A percentile compares a stretch with the other conserved stretches of the same genome.
Conservation (phyloP, 2,329 filamentous ascomycete species). For the Diaporthe caulivora region DNA sequence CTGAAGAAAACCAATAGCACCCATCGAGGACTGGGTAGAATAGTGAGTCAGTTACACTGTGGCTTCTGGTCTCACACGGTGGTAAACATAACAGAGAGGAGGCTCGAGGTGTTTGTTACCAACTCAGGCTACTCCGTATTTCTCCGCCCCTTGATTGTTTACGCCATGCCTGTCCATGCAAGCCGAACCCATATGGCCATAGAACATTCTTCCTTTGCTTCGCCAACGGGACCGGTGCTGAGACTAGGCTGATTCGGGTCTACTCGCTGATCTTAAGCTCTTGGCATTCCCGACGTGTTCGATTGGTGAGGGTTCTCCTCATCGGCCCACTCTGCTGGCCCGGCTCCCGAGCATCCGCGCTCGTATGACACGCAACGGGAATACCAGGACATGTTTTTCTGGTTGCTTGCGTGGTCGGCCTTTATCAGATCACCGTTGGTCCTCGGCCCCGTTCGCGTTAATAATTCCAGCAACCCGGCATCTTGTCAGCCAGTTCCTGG, state of each 20-base stretch:
- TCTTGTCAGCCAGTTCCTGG: neutral
- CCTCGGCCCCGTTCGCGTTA: neutral
- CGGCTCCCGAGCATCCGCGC: constrained; percentile 10
- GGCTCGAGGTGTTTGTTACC: no score
- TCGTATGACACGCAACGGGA: neutral
- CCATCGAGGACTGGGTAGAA: no score
- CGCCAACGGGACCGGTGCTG: neutral
- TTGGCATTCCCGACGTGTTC: neutral
- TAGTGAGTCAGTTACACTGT: no score
- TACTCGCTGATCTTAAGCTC: constrained; percentile 3
- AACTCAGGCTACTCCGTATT: no score
- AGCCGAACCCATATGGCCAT: neutral
- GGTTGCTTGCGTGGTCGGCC: neutral
- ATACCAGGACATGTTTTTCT: neutral
- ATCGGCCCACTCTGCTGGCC: constrained; percentile 3
- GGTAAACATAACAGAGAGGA: no score
- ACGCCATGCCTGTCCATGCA: no score
- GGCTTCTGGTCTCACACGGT: no score
- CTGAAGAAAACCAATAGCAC: no score
- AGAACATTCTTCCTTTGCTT: constrained; percentile 1
- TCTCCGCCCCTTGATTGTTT: no score
- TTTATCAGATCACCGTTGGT: constrained; percentile 23
- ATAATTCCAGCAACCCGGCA: neutral
- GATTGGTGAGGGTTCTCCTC: neutral
- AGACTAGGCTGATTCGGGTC: constrained; percentile 2